Evolutionary conservation across 2,329 filamentous ascomycete genomes (phyloP).

Genomic region (Ascochyta koolunga): DNA sequence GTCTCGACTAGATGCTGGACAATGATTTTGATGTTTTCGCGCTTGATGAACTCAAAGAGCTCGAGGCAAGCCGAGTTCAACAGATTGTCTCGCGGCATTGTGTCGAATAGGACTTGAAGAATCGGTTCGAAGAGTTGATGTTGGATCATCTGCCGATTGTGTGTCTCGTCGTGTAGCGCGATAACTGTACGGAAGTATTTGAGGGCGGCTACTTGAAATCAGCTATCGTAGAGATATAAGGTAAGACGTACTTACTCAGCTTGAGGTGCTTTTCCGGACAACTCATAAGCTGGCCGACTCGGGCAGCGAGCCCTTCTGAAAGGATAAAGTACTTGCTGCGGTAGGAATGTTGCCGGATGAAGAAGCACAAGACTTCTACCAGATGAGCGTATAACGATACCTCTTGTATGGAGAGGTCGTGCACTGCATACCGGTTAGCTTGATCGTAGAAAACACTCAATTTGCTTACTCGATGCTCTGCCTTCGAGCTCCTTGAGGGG

Average conservation of each 20-base stretch:
- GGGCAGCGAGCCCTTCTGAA: constrained; percentile 75
- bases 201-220: constrained; percentile 69
- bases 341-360: constrained; percentile 85
- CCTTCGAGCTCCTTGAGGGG: constrained; percentile 82
- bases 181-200: constrained; percentile 93
- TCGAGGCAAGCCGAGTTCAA: constrained; percentile 93
- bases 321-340: constrained; percentile 89
- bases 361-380: constrained; percentile 92
- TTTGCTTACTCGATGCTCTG: constrained; percentile 58
- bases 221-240: neutral
- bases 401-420: constrained; percentile 78
- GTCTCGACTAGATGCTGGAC: constrained; percentile 84
- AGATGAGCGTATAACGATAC: constrained; percentile 90
- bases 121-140: constrained; percentile 84
- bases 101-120: constrained; percentile 80
- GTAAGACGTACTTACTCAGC: constrained; percentile 66
- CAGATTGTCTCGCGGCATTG: constrained; percentile 90
- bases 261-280: constrained; percentile 92
- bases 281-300: constrained; percentile 80
- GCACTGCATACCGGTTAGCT: constrained; percentile 57
- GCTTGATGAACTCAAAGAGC: constrained; percentile 87
- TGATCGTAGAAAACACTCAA: neutral
- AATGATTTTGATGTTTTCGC: constrained; percentile 67
- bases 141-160: constrained; percentile 81
- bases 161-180: constrained; percentile 87